Evolutionary conservation across 2,329 filamentous ascomycete genomes (phyloP).

Genomic region (Fusarium sp.): DNA sequence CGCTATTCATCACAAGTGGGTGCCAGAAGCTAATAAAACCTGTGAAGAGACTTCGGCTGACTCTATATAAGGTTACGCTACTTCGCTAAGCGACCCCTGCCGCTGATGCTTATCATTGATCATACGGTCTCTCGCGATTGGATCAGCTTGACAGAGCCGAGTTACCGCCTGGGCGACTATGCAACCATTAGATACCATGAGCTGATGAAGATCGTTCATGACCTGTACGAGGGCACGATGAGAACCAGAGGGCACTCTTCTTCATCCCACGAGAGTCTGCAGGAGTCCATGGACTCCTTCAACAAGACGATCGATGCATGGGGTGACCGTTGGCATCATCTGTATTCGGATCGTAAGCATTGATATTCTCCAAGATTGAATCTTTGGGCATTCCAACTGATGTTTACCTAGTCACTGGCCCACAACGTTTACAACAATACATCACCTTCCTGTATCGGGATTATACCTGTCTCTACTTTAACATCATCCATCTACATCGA

Average conservation of each 20-base stretch:
- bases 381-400: neutral
- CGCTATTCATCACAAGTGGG: neutral
- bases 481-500: neutral
- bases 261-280: accelerated
- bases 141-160: neutral
- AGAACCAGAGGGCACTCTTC: accelerated
- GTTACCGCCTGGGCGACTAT: neutral
- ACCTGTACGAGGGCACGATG: neutral
- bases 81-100: neutral
- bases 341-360: neutral
- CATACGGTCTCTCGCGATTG: neutral
- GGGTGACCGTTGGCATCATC: neutral
- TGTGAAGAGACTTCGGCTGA: neutral
- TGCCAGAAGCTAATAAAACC: neutral
- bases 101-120: accelerated
- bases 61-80: neutral
- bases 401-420: neutral
- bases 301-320: neutral
- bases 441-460: neutral
- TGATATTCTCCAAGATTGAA: accelerated
- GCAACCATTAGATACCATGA: neutral
- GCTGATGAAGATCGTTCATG: neutral
- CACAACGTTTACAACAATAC: neutral
- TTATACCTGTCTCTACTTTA: conserved; percentile 3
- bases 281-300: neutral